A percentile compares a stretch with the other conserved stretches of the same genome.
phyloP scores from a whole-genome alignment of 2,329 filamentous ascomycete species.

The Aspergillus sp. region DNA sequence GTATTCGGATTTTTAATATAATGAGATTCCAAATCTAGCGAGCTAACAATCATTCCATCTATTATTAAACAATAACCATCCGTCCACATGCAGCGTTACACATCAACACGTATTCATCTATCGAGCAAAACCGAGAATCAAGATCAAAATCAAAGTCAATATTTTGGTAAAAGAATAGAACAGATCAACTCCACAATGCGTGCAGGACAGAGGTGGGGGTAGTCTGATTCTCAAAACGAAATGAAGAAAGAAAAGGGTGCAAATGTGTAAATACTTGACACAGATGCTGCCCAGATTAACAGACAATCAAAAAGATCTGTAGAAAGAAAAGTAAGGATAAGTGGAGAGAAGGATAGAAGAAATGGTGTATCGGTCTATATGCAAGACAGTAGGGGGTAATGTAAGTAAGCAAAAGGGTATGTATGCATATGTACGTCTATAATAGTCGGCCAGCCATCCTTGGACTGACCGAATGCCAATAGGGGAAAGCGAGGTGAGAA shows the following conservation, averaged over 20 bases:
- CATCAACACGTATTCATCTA: background rate
- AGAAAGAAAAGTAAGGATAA: background rate
- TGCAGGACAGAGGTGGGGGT: background rate
- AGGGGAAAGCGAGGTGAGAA: background rate
- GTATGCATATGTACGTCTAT: background rate
- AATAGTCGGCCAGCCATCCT: background rate
- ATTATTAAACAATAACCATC: too few relatives aligned
- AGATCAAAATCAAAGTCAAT: background rate
- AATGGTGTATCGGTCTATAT: background rate
- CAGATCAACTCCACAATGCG: background rate
- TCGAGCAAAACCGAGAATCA: background rate
- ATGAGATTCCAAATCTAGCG: too few relatives aligned
- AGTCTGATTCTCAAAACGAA: background rate
- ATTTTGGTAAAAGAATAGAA: background rate
- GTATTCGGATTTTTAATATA: too few relatives aligned
- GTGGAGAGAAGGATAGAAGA: background rate
- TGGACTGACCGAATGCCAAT: background rate
- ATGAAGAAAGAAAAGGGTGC: background rate
- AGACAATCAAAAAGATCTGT: too few relatives aligned
- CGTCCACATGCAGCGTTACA: background rate
- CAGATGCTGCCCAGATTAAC: too few relatives aligned
- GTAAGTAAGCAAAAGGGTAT: background rate
- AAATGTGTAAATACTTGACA: too few relatives aligned
- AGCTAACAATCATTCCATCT: too few relatives aligned
- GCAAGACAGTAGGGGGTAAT: background rate